Conservation (phyloP, 2,329 filamentous ascomycete genomes). For the Westerdykella sp. region DNA sequence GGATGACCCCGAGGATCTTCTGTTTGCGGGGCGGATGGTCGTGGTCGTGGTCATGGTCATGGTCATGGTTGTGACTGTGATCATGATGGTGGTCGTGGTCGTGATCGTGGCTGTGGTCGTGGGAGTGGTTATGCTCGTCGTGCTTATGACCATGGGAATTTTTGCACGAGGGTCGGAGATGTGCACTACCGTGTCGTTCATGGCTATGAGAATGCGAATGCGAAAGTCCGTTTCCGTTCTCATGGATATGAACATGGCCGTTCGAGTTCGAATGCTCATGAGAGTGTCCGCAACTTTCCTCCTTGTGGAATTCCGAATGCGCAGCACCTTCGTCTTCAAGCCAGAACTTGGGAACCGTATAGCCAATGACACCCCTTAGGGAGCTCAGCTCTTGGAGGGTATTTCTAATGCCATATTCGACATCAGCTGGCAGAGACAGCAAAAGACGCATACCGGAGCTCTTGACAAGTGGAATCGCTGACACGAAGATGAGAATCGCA, state of each 20-base stretch:
- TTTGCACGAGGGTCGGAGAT: slow-evolving; percentile 14
- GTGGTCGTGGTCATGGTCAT: slow-evolving; percentile 34
- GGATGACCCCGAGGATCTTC: slow-evolving; percentile 74
- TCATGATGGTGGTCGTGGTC: slow-evolving; percentile 27
- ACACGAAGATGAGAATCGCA: slow-evolving; percentile 86
- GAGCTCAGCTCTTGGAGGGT: slow-evolving; percentile 76
- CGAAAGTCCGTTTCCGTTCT: slow-evolving; percentile 8
- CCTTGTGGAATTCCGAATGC: slow-evolving; percentile 38
- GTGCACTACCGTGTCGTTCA: slow-evolving; percentile 4
- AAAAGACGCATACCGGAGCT: slow-evolving; percentile 78
- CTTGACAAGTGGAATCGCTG: slow-evolving; percentile 78
- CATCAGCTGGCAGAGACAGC: slow-evolving; percentile 74
- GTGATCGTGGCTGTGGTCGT: slow-evolving; percentile 11
- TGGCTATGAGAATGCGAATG: slow-evolving; percentile 34
- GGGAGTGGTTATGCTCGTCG: slow-evolving; percentile 7
- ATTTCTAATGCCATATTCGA: slow-evolving; percentile 83
- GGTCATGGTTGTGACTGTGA: slow-evolving; percentile 30
- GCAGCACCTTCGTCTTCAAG: slow-evolving; percentile 59
- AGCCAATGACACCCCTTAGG: slow-evolving; percentile 76
- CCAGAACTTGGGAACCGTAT: slow-evolving; percentile 89
- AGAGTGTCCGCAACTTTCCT: slow-evolving; percentile 17
- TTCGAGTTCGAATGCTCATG: slow-evolving; percentile 15
- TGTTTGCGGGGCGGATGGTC: slow-evolving; percentile 24
- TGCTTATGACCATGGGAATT: slow-evolving; percentile 22
- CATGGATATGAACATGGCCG: slow-evolving; percentile 25